Evolutionary conservation across 2,329 filamentous ascomycete genomes (phyloP), one percentile per base, ranked within the genome.

Genomic region (Fusarium illudens): DNA sequence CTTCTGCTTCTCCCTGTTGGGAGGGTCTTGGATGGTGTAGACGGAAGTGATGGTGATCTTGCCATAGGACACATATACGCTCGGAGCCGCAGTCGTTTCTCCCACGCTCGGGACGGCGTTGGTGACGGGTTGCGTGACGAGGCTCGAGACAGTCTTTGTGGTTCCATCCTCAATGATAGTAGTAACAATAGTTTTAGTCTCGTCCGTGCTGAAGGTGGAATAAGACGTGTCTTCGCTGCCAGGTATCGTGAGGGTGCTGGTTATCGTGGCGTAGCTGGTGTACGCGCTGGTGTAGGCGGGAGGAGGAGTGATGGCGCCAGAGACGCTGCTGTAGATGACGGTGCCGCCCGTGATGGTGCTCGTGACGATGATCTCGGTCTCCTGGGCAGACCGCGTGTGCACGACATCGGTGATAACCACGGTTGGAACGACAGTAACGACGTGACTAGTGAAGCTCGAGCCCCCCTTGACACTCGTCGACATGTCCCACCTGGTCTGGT

Each of bases 11-110:
- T 11, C 39, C 15, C 25, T 44, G 4, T 44, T 20, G 13, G 22
- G 15, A 4, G 39, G 10, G 27, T 44, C 33, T 2, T 42, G 59
- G 3, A 68, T 58, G 4, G 71, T 73, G 17, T 67, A 71, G 4
- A 67, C 53, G 17, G 68, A 70, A 0, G 70, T 74, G n/a, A 74
- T 67, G 1, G 72, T 74, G 37, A 73, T 69, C 51, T 62, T 62
- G 2, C 71, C 72, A 15, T 73, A 67, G 10, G 62, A 65, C 32
- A 74, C 68, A 25, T 73, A 74, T 6, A 69, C 73, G 6, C 60
- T 74, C 1, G 72, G 58, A 4, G 64, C 64, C 10, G 70, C 65
- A 6, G 72, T 74, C 13, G 68, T 73, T 20, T 71, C 65, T 27
- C 71, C 71, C 9, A 66, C 62, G 10, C 60, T 69, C 15, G 60